These are phyloP conservation scores for Coemansia sp. DNA, from an alignment of 192 early-diverging fungal species.

Conservation along the genomic window DNA sequence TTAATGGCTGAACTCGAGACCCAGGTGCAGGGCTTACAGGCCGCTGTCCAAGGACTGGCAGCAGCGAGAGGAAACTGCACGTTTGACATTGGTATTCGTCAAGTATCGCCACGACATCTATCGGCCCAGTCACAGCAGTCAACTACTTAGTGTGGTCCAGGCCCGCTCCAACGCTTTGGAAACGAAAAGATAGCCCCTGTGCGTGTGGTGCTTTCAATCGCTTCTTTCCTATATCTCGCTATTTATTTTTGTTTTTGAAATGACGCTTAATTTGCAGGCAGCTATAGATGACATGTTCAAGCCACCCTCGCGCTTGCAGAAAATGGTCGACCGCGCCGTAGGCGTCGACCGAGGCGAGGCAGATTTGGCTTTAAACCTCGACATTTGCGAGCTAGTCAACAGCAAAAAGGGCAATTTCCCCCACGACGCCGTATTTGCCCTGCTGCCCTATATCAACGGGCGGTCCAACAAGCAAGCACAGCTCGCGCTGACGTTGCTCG, in stretches of 20 bases:
- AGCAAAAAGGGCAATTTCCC: slow-evolving; percentile 77
- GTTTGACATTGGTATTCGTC: slow-evolving; percentile 29
- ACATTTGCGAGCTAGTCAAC: slow-evolving; percentile 95
- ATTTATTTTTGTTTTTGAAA: slow-evolving; percentile 11
- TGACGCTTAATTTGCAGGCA: slow-evolving; percentile 44
- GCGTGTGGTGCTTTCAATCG: neutral
- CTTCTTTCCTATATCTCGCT: neutral
- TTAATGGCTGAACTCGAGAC: slow-evolving; percentile 47
- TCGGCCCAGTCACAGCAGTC: neutral
- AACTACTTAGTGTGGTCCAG: neutral
- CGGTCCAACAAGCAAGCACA: slow-evolving; percentile 44
- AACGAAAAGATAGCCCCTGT: neutral
- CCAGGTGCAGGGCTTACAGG: slow-evolving; percentile 34
- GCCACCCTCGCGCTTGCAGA: slow-evolving; percentile 48
- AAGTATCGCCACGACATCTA: neutral
- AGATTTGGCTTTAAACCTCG: slow-evolving; percentile 86
- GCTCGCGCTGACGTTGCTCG: slow-evolving; percentile 70
- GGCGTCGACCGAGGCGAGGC: slow-evolving; percentile 67
- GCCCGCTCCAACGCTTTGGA: neutral
- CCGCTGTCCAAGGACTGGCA: slow-evolving; percentile 24
- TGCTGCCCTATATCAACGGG: slow-evolving; percentile 52
- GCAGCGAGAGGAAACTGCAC: slow-evolving; percentile 26
- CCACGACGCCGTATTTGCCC: slow-evolving; percentile 51
- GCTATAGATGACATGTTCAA: slow-evolving; percentile 51
- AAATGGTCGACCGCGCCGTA: slow-evolving; percentile 76